Conservation (phyloP, 768 basidiomycete genomes). For the Boletus fagicola region DNA sequence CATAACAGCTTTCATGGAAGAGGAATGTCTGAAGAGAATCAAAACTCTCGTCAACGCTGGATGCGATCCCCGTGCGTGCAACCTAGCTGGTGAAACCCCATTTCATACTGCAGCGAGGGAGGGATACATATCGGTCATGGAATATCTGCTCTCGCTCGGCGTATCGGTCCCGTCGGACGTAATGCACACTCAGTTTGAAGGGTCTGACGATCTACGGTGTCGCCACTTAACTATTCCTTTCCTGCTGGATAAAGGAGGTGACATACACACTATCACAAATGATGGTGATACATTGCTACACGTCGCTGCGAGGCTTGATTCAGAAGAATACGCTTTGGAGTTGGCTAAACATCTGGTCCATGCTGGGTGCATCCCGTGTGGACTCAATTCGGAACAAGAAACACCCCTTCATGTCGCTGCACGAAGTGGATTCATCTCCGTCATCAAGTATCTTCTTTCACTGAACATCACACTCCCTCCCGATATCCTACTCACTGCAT, state of each 20-base stretch:
- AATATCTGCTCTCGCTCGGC: not conserved
- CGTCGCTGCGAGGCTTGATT: not conserved
- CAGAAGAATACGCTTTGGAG: not conserved
- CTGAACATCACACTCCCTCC: not conserved
- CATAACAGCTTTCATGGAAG: not conserved
- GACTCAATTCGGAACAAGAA: not conserved
- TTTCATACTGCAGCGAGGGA: not conserved
- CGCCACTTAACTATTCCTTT: not conserved
- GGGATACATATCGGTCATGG: not conserved
- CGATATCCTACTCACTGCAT: not conserved
- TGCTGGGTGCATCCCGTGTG: not conserved
- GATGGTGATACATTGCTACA: slow-evolving; percentile 1
- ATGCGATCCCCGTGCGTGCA: not conserved
- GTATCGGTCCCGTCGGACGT: not conserved
- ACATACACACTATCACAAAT: not conserved
- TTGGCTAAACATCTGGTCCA: not conserved
- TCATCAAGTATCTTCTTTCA: not conserved
- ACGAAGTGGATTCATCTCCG: not conserved
- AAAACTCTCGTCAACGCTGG: not conserved
- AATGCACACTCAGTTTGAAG: not conserved
- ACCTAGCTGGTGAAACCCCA: not conserved
- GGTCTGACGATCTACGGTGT: too few relatives aligned
- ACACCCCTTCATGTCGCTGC: slow-evolving; percentile 2
- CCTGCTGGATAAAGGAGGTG: not conserved
- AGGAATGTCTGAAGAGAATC: not conserved